Evolutionary conservation across 768 basidiomycete species (phyloP).

Genomic region (Tremella yokohamensis): DNA sequence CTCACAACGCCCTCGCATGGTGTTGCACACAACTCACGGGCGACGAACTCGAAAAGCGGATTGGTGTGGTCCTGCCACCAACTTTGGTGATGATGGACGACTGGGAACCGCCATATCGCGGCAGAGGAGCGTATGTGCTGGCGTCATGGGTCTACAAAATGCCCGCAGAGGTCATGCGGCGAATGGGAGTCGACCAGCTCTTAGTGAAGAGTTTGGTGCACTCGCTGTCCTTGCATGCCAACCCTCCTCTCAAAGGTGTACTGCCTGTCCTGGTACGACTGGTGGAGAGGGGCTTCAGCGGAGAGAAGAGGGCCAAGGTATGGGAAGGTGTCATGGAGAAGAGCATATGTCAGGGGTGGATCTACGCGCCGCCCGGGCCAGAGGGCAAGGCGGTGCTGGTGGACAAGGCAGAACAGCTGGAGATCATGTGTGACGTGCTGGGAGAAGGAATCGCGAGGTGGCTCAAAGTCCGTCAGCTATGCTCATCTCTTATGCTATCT

Average conservation of each 20-base stretch:
- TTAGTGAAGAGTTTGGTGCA: slow-evolving; percentile 44
- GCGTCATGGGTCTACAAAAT: slow-evolving; percentile 35
- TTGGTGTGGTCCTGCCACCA: slow-evolving; percentile 47
- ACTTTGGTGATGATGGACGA: slow-evolving; percentile 49
- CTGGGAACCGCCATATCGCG: slow-evolving; percentile 44
- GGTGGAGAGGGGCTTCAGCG: slow-evolving; percentile 17
- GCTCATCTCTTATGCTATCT: not conserved
- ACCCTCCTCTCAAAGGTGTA: slow-evolving; percentile 32
- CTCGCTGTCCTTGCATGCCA: slow-evolving; percentile 40
- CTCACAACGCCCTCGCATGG: slow-evolving; percentile 31
- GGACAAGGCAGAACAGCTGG: slow-evolving; percentile 31
- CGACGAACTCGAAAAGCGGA: slow-evolving; percentile 24
- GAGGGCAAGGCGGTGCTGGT: slow-evolving; percentile 35
- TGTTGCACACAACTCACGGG: slow-evolving; percentile 11
- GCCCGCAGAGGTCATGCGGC: slow-evolving; percentile 23
- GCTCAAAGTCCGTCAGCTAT: slow-evolving; percentile 40
- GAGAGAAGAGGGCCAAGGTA: slow-evolving; percentile 23
- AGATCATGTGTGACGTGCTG: slow-evolving; percentile 34
- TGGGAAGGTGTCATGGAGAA: slow-evolving; percentile 42
- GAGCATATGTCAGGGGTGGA: slow-evolving; percentile 44
- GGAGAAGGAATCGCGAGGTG: slow-evolving; percentile 42
- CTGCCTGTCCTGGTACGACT: slow-evolving; percentile 28
- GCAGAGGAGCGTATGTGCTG: slow-evolving; percentile 30
- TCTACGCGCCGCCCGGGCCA: slow-evolving; percentile 38
- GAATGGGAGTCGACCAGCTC: slow-evolving; percentile 48